Conservation (phyloP, 768 basidiomycete genomes). For the Pleurotus pulmonarius region DNA sequence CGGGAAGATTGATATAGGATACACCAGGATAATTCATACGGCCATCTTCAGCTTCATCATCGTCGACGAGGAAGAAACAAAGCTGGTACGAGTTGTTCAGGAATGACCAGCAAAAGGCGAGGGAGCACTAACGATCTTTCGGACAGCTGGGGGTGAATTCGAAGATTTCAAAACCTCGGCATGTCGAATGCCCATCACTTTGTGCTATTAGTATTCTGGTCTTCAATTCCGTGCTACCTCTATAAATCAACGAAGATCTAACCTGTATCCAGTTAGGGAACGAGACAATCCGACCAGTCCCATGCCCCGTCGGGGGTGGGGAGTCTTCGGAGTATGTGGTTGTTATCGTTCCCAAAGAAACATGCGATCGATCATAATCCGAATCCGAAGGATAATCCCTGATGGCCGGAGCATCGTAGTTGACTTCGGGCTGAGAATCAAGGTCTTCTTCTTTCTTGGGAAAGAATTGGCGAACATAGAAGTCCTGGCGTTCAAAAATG, state of each 20-base stretch:
- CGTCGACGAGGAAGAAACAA: constrained; percentile 3
- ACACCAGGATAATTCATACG: background rate
- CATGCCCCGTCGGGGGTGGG: background rate
- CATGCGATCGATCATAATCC: background rate
- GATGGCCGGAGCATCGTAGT: background rate
- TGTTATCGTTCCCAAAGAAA: background rate
- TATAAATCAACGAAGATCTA: background rate
- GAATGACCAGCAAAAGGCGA: too few relatives aligned
- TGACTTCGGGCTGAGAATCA: background rate
- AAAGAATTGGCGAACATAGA: background rate
- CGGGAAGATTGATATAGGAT: background rate
- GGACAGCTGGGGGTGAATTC: background rate
- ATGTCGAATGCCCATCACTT: background rate
- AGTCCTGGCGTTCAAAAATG: background rate
- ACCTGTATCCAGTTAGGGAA: background rate
- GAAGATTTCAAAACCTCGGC: background rate
- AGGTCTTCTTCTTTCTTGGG: background rate
- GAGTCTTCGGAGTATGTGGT: background rate
- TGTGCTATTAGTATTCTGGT: background rate
- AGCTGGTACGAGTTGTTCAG: background rate
- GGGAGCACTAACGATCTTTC: background rate
- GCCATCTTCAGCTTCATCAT: background rate
- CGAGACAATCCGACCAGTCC: background rate
- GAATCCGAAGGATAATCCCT: background rate
- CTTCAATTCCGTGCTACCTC: background rate